phyloP scores from a whole-genome alignment of 768 basidiomycete species.

The Psilocybe cubensis region DNA sequence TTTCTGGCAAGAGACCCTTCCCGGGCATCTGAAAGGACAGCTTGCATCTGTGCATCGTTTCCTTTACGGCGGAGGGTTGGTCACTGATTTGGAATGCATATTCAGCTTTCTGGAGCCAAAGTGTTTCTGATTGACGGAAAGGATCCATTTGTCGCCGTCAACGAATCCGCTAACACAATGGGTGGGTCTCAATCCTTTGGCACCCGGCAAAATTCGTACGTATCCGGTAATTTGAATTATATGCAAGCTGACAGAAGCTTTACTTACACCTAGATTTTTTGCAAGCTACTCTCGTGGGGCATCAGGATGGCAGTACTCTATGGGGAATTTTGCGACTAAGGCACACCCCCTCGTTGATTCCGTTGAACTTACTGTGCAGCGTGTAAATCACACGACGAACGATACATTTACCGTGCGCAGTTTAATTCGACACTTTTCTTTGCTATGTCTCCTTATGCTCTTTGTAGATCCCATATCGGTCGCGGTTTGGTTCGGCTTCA shows the following conservation, averaged over 20 bases:
- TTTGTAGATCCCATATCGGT: constrained; percentile 58
- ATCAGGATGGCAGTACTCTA: constrained; percentile 43
- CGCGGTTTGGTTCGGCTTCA: constrained; percentile 49
- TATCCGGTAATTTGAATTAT: not conserved
- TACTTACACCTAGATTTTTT: constrained; percentile 43
- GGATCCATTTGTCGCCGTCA: constrained; percentile 53
- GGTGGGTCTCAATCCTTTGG: constrained; percentile 57
- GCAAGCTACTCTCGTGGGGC: constrained; percentile 43
- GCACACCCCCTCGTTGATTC: constrained; percentile 54
- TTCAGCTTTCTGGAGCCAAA: constrained; percentile 51
- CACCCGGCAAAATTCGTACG: constrained; percentile 52
- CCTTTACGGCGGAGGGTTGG: not conserved
- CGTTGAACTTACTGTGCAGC: constrained; percentile 50
- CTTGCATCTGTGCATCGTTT: constrained; percentile 42
- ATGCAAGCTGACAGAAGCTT: not conserved
- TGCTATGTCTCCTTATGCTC: not conserved
- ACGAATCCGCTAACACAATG: constrained; percentile 52
- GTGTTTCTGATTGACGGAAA: constrained; percentile 56
- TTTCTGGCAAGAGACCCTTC: constrained; percentile 58
- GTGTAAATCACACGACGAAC: constrained; percentile 36
- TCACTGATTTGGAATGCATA: not conserved
- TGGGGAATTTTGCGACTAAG: constrained; percentile 61
- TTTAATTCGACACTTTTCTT: too few species aligned
- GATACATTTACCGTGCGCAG: constrained; percentile 49
- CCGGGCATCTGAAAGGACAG: constrained; percentile 46